Conservation (phyloP, 164 flowering plant species). For the Taxillus chinensis region DNA sequence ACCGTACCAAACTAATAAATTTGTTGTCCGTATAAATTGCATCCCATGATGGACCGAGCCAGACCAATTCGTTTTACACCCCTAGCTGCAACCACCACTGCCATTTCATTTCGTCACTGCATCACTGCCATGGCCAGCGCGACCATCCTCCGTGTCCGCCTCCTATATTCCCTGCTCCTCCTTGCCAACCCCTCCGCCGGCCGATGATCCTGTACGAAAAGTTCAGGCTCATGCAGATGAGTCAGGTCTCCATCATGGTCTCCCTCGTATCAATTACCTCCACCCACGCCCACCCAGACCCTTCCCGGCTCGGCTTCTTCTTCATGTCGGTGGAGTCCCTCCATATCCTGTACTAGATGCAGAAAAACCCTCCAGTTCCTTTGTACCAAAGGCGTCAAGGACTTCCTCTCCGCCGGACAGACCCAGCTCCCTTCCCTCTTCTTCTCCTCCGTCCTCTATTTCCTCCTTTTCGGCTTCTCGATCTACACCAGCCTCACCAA, state of each 20-base stretch:
- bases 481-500: conserved; percentile 27
- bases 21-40: too few species aligned
- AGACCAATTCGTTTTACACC: too few species aligned
- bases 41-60: too few species aligned
- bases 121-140: too few species aligned
- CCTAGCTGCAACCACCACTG: not conserved
- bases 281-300: conserved; percentile 21
- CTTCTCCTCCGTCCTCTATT: conserved; percentile 38
- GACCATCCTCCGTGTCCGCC: not conserved
- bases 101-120: too few species aligned
- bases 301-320: conserved; percentile 70
- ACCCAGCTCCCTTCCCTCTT: conserved; percentile 58
- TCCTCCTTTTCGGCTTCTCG: conserved; percentile 53
- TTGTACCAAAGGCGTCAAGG: conserved; percentile 54
- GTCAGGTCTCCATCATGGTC: conserved; percentile 49
- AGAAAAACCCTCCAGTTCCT: conserved; percentile 41
- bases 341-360: conserved; percentile 51
- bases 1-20: too few species aligned
- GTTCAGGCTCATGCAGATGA: conserved; percentile 77
- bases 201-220: conserved; percentile 75
- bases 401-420: conserved; percentile 73
- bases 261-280: conserved; percentile 41
- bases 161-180: conserved; percentile 9
- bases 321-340: conserved; percentile 68
- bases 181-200: conserved; percentile 24